Base-by-base conservation (phyloP, 768 basidiomycete species). In the Serendipita vermifera region DNA sequence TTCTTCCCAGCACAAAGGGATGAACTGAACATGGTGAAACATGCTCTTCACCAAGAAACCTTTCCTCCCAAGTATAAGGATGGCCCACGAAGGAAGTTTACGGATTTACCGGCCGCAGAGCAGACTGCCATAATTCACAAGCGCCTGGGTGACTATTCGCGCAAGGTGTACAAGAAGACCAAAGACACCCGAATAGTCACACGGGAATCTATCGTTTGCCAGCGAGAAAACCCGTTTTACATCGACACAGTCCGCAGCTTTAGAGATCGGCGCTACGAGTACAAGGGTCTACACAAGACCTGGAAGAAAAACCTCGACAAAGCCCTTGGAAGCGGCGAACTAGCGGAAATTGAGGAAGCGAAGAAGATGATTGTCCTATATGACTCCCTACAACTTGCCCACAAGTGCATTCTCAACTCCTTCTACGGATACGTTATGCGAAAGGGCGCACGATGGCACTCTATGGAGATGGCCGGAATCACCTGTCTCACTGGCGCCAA, bases 351-450 rank as follows among this genome's bases (percentile, higher is more conserved):
- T 35, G 88, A 93, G 59, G 96, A 99, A 69, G 94, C 96, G 35
- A 97, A 87, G 75, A 96, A 94, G 75, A 92, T 99, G 88, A 88
- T 97, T 62, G 94, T 99, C 22, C 70, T 99, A 7, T 99, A 98
- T 71, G 96, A 98, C 68, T 98, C 96, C 3, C 78, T 99, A 32
- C 96, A 99, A 68, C 83, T 99, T 26, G 96, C 96, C 3, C 96
- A 99, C 78, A 99, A 99, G 73, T 97, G 93, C 66, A 99, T 99
- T 66, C 80, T 99, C 61, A 99, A 99, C 74, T 98, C 96, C 2
- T 99, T 99, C 76, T 99, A 99, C 66, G 96, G 96, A 33, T 99
- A 99, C 63, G 94, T 99, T 67, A 98, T 98, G 96, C 82, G 96
- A 36, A 98, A 99, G 67, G 96, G 96, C 54, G 96, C 96, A 15